phyloP scores from a whole-genome alignment of 176 grass and related monocot genomes.

The Alopecurus myosuroides region DNA sequence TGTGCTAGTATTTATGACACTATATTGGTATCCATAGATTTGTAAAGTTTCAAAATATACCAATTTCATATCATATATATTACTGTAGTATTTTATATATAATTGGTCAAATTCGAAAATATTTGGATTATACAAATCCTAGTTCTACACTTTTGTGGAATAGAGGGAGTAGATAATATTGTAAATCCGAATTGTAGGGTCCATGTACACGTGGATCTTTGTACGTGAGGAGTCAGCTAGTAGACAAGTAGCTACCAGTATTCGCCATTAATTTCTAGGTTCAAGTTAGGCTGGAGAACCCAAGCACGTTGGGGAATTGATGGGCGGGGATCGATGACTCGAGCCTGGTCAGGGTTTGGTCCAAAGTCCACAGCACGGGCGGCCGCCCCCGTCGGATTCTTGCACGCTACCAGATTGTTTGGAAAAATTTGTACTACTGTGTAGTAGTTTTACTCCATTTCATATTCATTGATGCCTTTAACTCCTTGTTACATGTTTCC shows the following conservation, averaged over 20 bases:
- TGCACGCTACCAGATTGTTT: background rate
- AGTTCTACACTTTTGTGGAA: too few relatives aligned
- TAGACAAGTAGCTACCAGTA: background rate
- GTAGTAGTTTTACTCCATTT: background rate
- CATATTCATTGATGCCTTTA: background rate
- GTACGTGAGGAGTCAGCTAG: constrained; percentile 20
- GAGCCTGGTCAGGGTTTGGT: constrained; percentile 42
- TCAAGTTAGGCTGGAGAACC: constrained; percentile 18
- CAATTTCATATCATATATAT: too few relatives aligned
- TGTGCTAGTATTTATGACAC: too few relatives aligned
- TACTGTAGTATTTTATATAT: too few relatives aligned
- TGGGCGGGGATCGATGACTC: constrained; percentile 32
- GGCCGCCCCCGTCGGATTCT: background rate
- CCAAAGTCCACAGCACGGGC: background rate
- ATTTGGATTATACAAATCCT: too few relatives aligned
- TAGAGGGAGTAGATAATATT: too few relatives aligned
- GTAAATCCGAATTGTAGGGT: background rate
- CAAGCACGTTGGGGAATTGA: constrained; percentile 20
- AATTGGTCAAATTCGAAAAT: too few relatives aligned
- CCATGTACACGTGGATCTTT: constrained; percentile 24
- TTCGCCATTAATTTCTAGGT: constrained; percentile 1
- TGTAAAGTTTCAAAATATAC: too few relatives aligned
- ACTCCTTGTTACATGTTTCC: too few relatives aligned
- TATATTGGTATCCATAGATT: too few relatives aligned
- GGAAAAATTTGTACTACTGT: background rate